Evolutionary conservation across 1,139 yeast genomes (phyloP).

Genomic region (Arxiozyma slooffiae): DNA sequence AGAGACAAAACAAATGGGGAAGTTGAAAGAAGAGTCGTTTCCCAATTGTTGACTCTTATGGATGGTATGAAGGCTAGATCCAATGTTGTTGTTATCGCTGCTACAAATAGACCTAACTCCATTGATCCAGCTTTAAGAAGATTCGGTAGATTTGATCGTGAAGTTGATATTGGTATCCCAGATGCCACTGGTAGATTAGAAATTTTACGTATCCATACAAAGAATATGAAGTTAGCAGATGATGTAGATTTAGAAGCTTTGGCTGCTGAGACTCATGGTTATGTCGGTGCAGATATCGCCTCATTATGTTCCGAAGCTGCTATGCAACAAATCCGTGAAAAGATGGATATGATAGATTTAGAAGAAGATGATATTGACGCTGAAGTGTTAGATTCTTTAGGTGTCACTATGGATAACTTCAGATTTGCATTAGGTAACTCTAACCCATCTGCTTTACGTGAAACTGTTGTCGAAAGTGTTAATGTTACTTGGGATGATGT

Average conservation of each 20-base stretch:
- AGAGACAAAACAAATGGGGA: slow-evolving; percentile 99
- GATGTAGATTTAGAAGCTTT: slow-evolving; percentile 93
- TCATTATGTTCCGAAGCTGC: slow-evolving; percentile 99
- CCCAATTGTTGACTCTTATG: slow-evolving; percentile 93
- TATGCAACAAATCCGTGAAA: slow-evolving; percentile 96
- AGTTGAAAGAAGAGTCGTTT: slow-evolving; percentile 95
- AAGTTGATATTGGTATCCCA: slow-evolving; percentile 97
- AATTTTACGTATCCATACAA: slow-evolving; percentile 85
- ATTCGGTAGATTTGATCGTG: slow-evolving; percentile 98
- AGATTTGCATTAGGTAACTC: slow-evolving; percentile 96
- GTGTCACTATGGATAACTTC: slow-evolving; percentile 98
- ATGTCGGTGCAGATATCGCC: slow-evolving; percentile 91
- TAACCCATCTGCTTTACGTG: slow-evolving; percentile 98
- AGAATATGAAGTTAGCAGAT: slow-evolving; percentile 92
- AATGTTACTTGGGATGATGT: slow-evolving; percentile 82
- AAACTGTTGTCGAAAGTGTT: slow-evolving; percentile 96
- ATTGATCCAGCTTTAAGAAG: slow-evolving; percentile 97
- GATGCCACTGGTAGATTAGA: slow-evolving; percentile 98
- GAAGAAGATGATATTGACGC: slow-evolving; percentile 97
- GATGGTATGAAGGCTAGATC: slow-evolving; percentile 99
- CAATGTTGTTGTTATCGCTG: slow-evolving; percentile 89
- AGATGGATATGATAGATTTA: slow-evolving; percentile 95
- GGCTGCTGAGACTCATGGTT: slow-evolving; percentile 91
- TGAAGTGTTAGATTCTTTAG: slow-evolving; percentile 88
- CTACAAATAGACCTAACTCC: slow-evolving; percentile 95